Evolutionary conservation across 202 grass and related monocot species (phyloP).

Genomic region (Zizania palustris): DNA sequence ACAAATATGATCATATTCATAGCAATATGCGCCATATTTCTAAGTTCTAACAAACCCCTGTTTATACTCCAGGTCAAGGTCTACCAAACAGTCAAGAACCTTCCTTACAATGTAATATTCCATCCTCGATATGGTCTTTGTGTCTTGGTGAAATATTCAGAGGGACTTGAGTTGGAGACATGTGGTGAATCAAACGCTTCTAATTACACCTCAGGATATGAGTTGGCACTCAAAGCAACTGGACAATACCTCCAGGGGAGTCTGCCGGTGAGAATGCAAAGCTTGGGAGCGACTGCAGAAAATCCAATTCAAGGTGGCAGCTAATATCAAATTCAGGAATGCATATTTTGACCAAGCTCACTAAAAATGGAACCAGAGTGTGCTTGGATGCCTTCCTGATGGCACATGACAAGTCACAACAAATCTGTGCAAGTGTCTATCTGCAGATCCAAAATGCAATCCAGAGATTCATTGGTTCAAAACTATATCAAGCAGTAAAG

Average conservation of each 20-base stretch:
- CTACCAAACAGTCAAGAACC: slow-evolving; percentile 56
- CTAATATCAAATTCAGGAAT: slow-evolving; percentile 67
- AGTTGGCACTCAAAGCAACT: slow-evolving; percentile 54
- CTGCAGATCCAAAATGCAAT: slow-evolving; percentile 54
- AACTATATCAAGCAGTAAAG: slow-evolving; percentile 65
- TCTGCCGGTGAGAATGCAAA: slow-evolving; percentile 52
- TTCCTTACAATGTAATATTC: slow-evolving; percentile 66
- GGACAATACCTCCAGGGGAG: slow-evolving; percentile 62
- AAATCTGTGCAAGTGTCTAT: slow-evolving; percentile 73
- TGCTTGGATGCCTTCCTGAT: slow-evolving; percentile 68
- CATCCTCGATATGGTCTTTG: slow-evolving; percentile 81
- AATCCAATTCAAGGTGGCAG: slow-evolving; percentile 73
- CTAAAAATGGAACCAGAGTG: slow-evolving; percentile 51
- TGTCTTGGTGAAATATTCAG: slow-evolving; percentile 49
- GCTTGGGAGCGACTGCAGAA: slow-evolving; percentile 52
- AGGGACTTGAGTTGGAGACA: slow-evolving; percentile 61
- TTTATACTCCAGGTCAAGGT: slow-evolving; percentile 64
- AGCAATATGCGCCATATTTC: neutral
- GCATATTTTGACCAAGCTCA: slow-evolving; percentile 72
- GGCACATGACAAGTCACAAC: slow-evolving; percentile 63
- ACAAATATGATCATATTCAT: too few species aligned
- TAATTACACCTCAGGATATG: slow-evolving; percentile 66
- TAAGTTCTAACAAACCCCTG: slow-evolving; percentile 12
- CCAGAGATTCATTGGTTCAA: slow-evolving; percentile 95
- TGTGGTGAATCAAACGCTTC: slow-evolving; percentile 69